These are phyloP conservation scores for Teratosphaeria epicoccoides DNA, from an alignment of 2,329 filamentous ascomycete species.

Conservation along the genomic window DNA sequence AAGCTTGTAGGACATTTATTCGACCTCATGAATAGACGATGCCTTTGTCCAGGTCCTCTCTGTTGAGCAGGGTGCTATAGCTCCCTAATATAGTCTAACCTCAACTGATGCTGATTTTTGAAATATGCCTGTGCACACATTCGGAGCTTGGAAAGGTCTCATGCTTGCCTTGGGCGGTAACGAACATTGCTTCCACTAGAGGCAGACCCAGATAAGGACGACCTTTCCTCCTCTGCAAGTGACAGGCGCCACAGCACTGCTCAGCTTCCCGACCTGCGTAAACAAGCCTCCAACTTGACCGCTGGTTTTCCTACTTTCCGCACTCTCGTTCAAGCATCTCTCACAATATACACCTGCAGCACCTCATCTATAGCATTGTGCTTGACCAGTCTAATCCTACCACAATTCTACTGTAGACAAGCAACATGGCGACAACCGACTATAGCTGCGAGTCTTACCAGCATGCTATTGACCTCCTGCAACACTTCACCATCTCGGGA, in stretches of 20 bases:
- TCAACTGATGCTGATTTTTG: too few relatives aligned
- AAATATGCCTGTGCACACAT: too few relatives aligned
- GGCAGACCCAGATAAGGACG: too few relatives aligned
- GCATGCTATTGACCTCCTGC: background rate
- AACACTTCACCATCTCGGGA: background rate
- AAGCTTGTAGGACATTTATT: too few relatives aligned
- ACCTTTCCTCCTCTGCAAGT: too few relatives aligned
- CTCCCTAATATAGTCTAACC: too few relatives aligned
- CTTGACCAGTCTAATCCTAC: background rate
- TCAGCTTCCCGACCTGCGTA: background rate
- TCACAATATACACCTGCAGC: background rate
- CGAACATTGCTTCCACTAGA: too few relatives aligned
- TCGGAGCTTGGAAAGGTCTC: too few relatives aligned
- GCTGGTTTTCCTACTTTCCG: background rate
- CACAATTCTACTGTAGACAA: background rate
- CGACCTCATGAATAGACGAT: too few relatives aligned
- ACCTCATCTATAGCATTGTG: background rate
- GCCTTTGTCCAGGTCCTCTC: too few relatives aligned
- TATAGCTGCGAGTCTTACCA: background rate
- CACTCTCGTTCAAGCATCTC: background rate
- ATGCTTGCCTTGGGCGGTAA: too few relatives aligned
- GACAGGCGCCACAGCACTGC: background rate
- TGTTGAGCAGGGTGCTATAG: too few relatives aligned
- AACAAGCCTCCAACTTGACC: background rate
- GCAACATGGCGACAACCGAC: background rate